phyloP scores from a whole-genome alignment of 371 early-diverging fungal genomes.

The Blakeslea trispora region DNA sequence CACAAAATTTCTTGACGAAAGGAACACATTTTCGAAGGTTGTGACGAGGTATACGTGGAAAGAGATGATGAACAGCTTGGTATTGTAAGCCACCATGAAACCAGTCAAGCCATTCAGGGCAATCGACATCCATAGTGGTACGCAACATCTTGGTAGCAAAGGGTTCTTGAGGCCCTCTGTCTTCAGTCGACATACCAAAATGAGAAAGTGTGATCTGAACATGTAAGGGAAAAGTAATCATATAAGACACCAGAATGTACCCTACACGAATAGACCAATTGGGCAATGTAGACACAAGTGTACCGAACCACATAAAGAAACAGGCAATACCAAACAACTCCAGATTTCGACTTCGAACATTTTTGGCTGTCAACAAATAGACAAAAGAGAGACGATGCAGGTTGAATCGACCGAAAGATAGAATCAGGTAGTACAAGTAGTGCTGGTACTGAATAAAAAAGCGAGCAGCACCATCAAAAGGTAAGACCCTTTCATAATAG shows the following conservation, averaged over 20 bases:
- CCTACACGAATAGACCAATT: constrained; percentile 61
- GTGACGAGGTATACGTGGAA: constrained; percentile 91
- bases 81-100: constrained; percentile 97
- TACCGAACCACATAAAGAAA: constrained; percentile 84
- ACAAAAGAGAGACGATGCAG: constrained; percentile 78
- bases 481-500: constrained; percentile 83
- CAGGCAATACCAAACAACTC: constrained; percentile 72
- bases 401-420: constrained; percentile 92
- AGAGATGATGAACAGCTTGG: constrained; percentile 95
- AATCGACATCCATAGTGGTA: constrained; percentile 97
- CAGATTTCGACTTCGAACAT: constrained; percentile 70
- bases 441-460: constrained; percentile 83
- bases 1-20: constrained; percentile 74
- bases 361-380: constrained; percentile 61
- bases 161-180: constrained; percentile 70
- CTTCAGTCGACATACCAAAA: constrained; percentile 93
- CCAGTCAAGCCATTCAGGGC: constrained; percentile 94
- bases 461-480: constrained; percentile 76
- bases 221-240: constrained; percentile 85
- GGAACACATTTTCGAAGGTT: constrained; percentile 78
- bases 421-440: constrained; percentile 81
- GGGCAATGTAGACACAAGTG: constrained; percentile 69
- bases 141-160: constrained; percentile 86
- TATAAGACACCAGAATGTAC: constrained; percentile 80
- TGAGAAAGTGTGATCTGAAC: constrained; percentile 95